These are phyloP conservation scores for Vaccinium corymbosum DNA, from an alignment of 148 eudicot genomes.

Conservation along the genomic window DNA sequence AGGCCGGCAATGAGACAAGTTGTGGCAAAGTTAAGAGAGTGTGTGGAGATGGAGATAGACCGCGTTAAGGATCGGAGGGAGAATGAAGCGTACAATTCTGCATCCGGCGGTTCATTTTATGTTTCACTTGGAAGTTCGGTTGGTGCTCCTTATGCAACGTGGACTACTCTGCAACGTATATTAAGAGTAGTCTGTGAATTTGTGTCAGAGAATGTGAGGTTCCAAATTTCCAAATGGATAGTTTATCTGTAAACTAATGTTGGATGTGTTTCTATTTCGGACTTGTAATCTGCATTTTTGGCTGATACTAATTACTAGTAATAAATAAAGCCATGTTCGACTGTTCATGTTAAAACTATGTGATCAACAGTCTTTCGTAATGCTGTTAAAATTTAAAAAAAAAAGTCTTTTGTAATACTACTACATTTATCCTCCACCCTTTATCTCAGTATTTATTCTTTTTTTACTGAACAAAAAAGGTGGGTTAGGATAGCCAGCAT, in stretches of 20 bases:
- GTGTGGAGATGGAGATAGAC: neutral
- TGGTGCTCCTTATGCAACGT: neutral
- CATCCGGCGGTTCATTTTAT: neutral
- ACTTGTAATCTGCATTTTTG: neutral
- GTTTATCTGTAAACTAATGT: neutral
- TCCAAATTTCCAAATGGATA: neutral
- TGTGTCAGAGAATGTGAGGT: neutral
- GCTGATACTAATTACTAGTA: neutral
- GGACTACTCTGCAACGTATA: neutral
- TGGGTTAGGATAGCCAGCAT: too few relatives aligned
- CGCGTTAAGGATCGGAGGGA: neutral
- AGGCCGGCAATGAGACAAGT: conserved; percentile 4
- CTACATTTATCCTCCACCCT: too few relatives aligned
- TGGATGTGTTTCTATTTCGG: neutral
- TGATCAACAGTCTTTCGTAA: too few relatives aligned
- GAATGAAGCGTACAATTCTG: neutral
- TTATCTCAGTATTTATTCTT: too few relatives aligned
- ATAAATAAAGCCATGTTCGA: neutral
- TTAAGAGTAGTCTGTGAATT: neutral
- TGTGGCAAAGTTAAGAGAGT: neutral
- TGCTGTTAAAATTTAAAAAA: too few relatives aligned
- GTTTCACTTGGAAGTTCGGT: neutral
- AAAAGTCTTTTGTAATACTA: too few relatives aligned
- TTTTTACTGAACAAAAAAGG: too few relatives aligned
- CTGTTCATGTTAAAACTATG: neutral